A percentile compares a stretch with the other conserved stretches of the same genome.
phyloP scores from a whole-genome alignment of 2,329 filamentous ascomycete species.

The Cladosporium sp. region DNA sequence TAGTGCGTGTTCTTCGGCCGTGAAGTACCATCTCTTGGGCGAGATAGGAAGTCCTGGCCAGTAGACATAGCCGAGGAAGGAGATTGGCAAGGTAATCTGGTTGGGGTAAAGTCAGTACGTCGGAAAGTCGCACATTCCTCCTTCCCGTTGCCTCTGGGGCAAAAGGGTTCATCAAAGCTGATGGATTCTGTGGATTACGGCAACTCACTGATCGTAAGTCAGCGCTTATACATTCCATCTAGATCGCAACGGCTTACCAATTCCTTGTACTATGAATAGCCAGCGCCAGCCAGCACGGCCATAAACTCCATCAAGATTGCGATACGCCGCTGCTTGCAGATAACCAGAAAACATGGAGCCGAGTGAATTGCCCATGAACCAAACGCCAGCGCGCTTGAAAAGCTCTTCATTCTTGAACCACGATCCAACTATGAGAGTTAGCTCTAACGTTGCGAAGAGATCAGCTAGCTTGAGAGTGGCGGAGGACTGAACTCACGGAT shows the following conservation, averaged over 20 bases:
- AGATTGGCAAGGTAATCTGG: slow-evolving; percentile 49
- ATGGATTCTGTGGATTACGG: too few species aligned
- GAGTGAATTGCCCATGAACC: slow-evolving; percentile 47
- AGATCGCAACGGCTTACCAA: slow-evolving; percentile 18
- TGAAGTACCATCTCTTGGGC: slow-evolving; percentile 44
- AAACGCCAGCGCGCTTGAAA: slow-evolving; percentile 50
- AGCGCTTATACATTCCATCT: neutral
- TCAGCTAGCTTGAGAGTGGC: neutral
- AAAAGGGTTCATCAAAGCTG: too few species aligned
- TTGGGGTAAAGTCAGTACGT: neutral
- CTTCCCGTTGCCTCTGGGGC: too few species aligned
- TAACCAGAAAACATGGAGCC: slow-evolving; percentile 50
- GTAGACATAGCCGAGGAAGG: slow-evolving; percentile 46
- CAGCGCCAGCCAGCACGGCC: slow-evolving; percentile 49
- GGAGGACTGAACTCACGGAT: neutral
- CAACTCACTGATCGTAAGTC: neutral
- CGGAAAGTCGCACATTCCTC: too few species aligned
- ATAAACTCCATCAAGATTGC: slow-evolving; percentile 30
- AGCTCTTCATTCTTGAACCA: slow-evolving; percentile 51
- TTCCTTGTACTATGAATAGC: slow-evolving; percentile 48
- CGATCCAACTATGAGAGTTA: slow-evolving; percentile 29
- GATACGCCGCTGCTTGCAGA: slow-evolving; percentile 51
- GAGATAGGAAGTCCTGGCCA: slow-evolving; percentile 51
- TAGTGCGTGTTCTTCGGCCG: neutral
- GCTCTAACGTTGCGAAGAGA: neutral